Conservation (phyloP, 2,329 filamentous ascomycete genomes). For the Pleomassaria siparia region DNA sequence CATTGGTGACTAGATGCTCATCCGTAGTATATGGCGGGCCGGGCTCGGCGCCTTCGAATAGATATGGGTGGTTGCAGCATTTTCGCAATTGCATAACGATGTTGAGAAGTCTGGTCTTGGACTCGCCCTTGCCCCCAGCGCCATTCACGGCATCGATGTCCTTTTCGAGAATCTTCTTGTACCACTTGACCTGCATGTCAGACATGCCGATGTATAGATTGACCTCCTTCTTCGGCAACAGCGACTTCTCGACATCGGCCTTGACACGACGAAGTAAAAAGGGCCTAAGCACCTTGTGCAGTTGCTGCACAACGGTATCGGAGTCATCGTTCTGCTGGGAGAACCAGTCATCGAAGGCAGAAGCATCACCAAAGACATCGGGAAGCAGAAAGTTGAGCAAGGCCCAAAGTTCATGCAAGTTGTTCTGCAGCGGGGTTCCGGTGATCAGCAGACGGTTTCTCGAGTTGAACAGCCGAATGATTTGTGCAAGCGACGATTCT, state of each 20-base stretch:
- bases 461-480: constrained; percentile 94
- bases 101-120: constrained; percentile 93
- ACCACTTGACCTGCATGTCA: constrained; percentile 99
- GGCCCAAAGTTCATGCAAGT: constrained; percentile 96
- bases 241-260: constrained; percentile 95
- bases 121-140: constrained; percentile 92
- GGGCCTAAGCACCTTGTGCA: constrained; percentile 88
- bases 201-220: constrained; percentile 98
- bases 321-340: constrained; percentile 87
- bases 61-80: constrained; percentile 97
- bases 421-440: constrained; percentile 95
- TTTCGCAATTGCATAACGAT: constrained; percentile 99
- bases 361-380: constrained; percentile 94
- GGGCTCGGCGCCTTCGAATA: constrained; percentile 96
- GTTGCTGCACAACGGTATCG: constrained; percentile 91
- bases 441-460: constrained; percentile 94
- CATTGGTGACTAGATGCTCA: constrained; percentile 89
- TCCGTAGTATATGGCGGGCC: constrained; percentile 98
- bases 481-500: constrained; percentile 92
- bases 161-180: constrained; percentile 97
- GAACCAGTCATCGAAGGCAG: constrained; percentile 98
- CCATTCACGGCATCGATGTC: constrained; percentile 99
- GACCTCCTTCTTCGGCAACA: constrained; percentile 95
- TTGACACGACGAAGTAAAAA: constrained; percentile 96
- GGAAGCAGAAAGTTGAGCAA: constrained; percentile 96